Evolutionary conservation across 306 rosid species (phyloP), one percentile per base, ranked within the genome.

Genomic region (Medicago arabica): DNA sequence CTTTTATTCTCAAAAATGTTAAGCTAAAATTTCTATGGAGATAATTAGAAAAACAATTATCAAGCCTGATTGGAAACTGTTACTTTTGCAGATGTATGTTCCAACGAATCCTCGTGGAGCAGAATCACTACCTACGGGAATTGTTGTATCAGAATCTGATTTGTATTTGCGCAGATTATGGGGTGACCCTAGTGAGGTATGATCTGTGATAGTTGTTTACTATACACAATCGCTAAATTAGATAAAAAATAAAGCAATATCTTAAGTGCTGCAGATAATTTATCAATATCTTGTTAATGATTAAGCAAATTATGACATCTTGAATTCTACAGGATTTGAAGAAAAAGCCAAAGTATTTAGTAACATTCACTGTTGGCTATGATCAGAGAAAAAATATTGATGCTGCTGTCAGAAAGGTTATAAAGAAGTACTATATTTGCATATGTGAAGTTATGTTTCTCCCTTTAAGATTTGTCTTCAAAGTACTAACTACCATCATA

Each of bases 171-270:
- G 92, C 51, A 88, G 99, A 82, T 72, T 92, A 79, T 95, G 99
- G 99, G 99, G 99, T 55, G 91, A 88, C 12, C 99, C 97, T 46
- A 89, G 85, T 77, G 96, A 92, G 97, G 99, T 92, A 88, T 85
- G 82, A 63, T 46, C 67, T 38, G 79, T 67, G 39, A 47, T 74
- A 60, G 51, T 41, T 54, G 58, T 68, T 74, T 63, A 51, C 43
- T 14, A 65, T 41, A 64, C 55, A 19, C 1, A 21, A 21, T 21
- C 23, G 1, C 23, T 21, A 21, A 21, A 1, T 21, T 21, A 21
- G 23, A n/a, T n/a, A n/a, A n/a, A n/a, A n/a, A n/a, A n/a, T n/a
- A n/a, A n/a, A n/a, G n/a, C n/a, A n/a, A n/a, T n/a, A n/a, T n/a
- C n/a, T 57, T 19, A 10, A 57, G 34, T 19, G 6, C 7, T 57